Conservation (phyloP, 1,284 basidiomycete species). For the Lignosus rhinocerotis region DNA sequence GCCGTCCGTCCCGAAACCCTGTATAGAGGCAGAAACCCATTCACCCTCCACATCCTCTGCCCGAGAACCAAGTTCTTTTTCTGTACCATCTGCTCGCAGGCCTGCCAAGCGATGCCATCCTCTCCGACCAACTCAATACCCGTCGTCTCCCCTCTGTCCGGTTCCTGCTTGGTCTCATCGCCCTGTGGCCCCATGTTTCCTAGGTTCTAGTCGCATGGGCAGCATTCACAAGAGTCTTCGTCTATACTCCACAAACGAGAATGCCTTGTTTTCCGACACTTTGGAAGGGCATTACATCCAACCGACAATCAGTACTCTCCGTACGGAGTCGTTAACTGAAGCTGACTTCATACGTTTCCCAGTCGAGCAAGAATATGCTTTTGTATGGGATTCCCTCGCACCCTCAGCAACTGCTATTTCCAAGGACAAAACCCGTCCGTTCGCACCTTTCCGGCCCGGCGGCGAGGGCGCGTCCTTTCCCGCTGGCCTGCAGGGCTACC, state of each 20-base stretch:
- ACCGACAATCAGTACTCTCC: conserved; percentile 5
- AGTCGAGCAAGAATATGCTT: conserved; percentile 3
- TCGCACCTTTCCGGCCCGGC: conserved; percentile 1
- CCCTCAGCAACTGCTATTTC: neutral
- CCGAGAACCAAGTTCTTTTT: too few species aligned
- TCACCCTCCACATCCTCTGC: too few species aligned
- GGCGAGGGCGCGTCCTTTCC: neutral
- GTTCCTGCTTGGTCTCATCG: too few species aligned
- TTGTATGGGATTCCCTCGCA: conserved; percentile 9
- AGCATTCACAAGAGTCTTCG: too few species aligned
- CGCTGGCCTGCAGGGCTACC: conserved; percentile 5
- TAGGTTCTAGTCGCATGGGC: too few species aligned
- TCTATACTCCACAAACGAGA: neutral
- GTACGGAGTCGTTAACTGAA: neutral
- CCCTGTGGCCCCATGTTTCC: too few species aligned
- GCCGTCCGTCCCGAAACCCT: too few species aligned
- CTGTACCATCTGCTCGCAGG: too few species aligned
- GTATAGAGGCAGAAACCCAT: too few species aligned
- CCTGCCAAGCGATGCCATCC: too few species aligned
- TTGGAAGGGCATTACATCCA: conserved; percentile 2
- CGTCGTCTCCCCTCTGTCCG: too few species aligned
- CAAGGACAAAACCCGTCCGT: neutral
- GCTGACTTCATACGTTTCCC: conserved; percentile 8
- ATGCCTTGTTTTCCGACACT: neutral
- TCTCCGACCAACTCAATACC: too few species aligned